Evolutionary conservation across 805 yeast genomes (phyloP).

Genomic region (Candida germanica): DNA sequence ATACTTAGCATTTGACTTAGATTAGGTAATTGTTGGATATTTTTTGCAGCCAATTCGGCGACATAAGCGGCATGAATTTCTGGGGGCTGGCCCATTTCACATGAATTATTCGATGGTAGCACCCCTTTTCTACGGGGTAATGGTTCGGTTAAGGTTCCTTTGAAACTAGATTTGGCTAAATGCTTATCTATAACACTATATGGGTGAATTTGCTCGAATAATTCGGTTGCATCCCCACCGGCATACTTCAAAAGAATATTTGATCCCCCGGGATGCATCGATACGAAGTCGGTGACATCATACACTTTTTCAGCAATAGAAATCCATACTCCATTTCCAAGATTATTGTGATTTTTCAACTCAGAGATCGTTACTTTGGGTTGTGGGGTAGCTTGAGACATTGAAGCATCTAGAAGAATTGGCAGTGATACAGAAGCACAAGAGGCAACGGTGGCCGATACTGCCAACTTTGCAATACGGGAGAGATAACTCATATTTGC

Average conservation of each 20-base stretch:
- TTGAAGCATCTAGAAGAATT: neutral
- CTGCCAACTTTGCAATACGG: neutral
- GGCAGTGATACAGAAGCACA: neutral
- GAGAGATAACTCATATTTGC: no score
- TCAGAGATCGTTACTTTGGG: neutral
- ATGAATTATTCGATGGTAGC: neutral
- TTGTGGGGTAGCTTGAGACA: neutral
- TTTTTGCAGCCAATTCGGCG: conserved; percentile 17
- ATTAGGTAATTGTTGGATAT: conserved; percentile 27
- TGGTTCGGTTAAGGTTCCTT: conserved; percentile 17
- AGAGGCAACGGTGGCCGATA: neutral
- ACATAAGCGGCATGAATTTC: neutral
- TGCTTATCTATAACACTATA: conserved; percentile 17
- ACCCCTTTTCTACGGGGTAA: neutral
- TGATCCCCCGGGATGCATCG: conserved; percentile 70
- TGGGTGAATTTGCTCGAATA: conserved; percentile 41
- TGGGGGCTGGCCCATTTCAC: conserved; percentile 16
- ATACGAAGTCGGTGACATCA: conserved; percentile 71
- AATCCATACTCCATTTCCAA: conserved; percentile 26
- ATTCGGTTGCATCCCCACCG: conserved; percentile 61
- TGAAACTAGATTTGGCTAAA: conserved; percentile 16
- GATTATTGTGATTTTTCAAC: conserved; percentile 11
- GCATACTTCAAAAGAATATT: conserved; percentile 54
- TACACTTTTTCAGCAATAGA: conserved; percentile 63
- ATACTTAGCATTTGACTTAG: conserved; percentile 28